Conservation (phyloP, 148 eudicot species). For the Diospyros kaki region DNA sequence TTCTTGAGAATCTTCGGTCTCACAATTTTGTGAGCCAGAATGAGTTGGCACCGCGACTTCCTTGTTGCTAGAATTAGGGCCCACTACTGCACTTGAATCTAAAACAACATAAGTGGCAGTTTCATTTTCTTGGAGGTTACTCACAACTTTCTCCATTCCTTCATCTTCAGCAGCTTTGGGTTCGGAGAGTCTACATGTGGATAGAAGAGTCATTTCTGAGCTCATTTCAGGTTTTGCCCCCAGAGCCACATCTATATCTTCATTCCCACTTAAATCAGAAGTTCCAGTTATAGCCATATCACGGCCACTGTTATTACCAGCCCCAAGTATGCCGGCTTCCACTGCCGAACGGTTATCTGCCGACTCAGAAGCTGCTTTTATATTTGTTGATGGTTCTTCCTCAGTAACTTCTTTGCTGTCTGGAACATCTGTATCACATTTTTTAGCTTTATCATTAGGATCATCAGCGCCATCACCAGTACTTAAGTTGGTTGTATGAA, state of each 20-base stretch:
- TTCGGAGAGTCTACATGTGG: slow-evolving; percentile 10
- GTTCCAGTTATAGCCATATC: slow-evolving; percentile 15
- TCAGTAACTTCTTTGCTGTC: slow-evolving; percentile 8
- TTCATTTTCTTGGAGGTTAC: background rate
- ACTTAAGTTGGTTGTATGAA: slow-evolving; percentile 14
- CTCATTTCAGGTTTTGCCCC: slow-evolving; percentile 8
- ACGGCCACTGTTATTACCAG: slow-evolving; percentile 8
- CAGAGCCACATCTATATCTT: slow-evolving; percentile 11
- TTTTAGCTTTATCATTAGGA: slow-evolving; percentile 12
- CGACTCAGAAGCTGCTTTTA: slow-evolving; percentile 8
- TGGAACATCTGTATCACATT: slow-evolving; percentile 19
- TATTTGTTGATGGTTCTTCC: slow-evolving; percentile 10
- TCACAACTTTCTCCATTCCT: slow-evolving; percentile 4
- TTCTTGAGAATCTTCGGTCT: slow-evolving; percentile 1
- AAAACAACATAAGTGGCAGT: background rate
- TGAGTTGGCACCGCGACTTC: background rate
- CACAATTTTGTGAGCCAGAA: background rate
- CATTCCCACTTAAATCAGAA: slow-evolving; percentile 17
- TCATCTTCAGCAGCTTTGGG: slow-evolving; percentile 18
- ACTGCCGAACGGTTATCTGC: slow-evolving; percentile 7
- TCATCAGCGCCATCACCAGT: slow-evolving; percentile 17
- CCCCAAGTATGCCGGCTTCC: slow-evolving; percentile 15
- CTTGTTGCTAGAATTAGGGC: slow-evolving; percentile 1
- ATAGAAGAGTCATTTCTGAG: slow-evolving; percentile 14
- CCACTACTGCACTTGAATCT: background rate